Base-by-base conservation (phyloP, 148 eudicot genomes). In the Fagopyrum tataricum region DNA sequence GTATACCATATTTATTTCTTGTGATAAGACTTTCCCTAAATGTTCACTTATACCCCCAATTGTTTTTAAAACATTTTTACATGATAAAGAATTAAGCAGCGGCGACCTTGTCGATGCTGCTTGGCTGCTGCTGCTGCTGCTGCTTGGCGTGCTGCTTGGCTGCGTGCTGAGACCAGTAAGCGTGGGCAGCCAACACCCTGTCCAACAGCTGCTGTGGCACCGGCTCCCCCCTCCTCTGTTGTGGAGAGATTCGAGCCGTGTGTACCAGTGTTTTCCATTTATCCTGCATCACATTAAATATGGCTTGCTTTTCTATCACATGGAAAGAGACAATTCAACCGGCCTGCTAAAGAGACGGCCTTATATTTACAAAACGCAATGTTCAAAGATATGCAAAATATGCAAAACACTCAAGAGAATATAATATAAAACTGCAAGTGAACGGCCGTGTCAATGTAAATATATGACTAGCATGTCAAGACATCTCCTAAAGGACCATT, bases 251-350 rank as follows among this genome's bases (percentile, higher is more conserved):
- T 80, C 94, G 85, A 48, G 99, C 99, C 40, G 99, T 96, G 84
- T 96, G 99, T 47, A 96, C 99, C 81, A 96, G 77, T 75, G 99
- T 96, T 82, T 96, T 96, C 99, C 99, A 96, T 76, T 96, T 96
- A 87, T 96, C 99, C 99, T 96, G 76, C 44, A 6, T n/a, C 67
- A 31, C 7, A 4, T 4, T 61, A 13, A 10, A 56, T 21, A 56
- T 56, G 26, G 14, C 64, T 23, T 58, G 37, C 8, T 21, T 58
- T 21, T 21, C 37, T 9, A 58, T 8, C 10, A 20, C 39, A 21
- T 58, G 26, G 64, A 31, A 41, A 61, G 41, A 61, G 40, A 61
- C 20, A 23, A 31, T 41, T 41, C 67, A 26, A 26, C 42, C n/a
- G n/a, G n/a, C n/a, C n/a, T n/a, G n/a, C n/a, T n/a, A n/a, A n/a